phyloP scores from a whole-genome alignment of 1,284 basidiomycete species.

The Pholiota adiposa region DNA sequence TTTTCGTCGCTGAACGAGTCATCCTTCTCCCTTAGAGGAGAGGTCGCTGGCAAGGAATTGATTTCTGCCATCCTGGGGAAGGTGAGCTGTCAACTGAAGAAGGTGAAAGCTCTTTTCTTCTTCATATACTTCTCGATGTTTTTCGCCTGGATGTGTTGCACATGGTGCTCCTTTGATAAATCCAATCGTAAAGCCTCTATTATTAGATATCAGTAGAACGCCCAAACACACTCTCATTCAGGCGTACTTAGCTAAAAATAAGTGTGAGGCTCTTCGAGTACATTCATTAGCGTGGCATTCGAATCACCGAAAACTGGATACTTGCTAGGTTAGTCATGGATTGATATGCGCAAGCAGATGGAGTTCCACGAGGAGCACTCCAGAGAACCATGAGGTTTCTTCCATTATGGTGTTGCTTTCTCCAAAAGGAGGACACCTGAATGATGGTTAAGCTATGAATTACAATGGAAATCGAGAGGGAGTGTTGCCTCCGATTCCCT shows the following conservation, averaged over 20 bases:
- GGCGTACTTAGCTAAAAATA: not conserved
- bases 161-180: not conserved
- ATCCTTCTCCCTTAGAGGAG: not conserved
- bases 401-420: not conserved
- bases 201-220: not conserved
- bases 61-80: not conserved
- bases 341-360: not conserved
- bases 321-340: not conserved
- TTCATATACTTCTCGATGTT: not conserved
- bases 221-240: not conserved
- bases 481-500: not conserved
- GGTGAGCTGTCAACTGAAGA: not conserved
- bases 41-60: not conserved
- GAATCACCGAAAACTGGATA: not conserved
- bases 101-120: not conserved
- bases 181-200: not conserved
- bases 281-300: not conserved
- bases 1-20: constrained; percentile 20
- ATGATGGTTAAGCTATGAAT: not conserved
- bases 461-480: not conserved
- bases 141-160: not conserved
- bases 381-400: not conserved
- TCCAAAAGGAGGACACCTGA: not conserved
- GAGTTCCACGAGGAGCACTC: not conserved
- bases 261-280: not conserved